Evolutionary conservation across 768 basidiomycete species (phyloP).

Genomic region (Phallus indusiatus): DNA sequence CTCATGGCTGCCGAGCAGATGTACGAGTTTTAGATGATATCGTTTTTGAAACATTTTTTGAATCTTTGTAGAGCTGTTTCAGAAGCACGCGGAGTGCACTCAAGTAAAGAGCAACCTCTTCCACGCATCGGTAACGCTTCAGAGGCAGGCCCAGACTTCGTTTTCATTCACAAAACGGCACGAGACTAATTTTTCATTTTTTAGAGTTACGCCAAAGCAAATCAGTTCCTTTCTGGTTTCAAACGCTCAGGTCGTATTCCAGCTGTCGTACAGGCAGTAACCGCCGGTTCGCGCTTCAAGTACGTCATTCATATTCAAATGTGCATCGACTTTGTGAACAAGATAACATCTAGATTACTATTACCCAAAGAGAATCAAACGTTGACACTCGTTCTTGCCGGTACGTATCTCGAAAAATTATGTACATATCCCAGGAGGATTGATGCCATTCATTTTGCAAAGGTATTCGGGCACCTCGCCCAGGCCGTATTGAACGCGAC

Average conservation of each 20-base stretch:
- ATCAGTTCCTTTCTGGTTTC: constrained; percentile 83
- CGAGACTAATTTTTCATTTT: constrained; percentile 5
- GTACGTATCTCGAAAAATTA: constrained; percentile 26
- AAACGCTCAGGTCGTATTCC: constrained; percentile 79
- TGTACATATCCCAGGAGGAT: not conserved
- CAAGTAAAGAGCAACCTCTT: constrained; percentile 76
- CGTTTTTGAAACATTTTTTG: not conserved
- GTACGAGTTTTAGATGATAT: constrained; percentile 35
- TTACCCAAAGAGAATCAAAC: constrained; percentile 90
- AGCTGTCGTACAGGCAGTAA: constrained; percentile 88
- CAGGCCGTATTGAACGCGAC: constrained; percentile 58
- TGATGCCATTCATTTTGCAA: constrained; percentile 4
- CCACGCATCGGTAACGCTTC: constrained; percentile 85
- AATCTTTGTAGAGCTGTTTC: constrained; percentile 50
- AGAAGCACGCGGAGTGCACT: constrained; percentile 80
- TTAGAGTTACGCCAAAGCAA: constrained; percentile 63
- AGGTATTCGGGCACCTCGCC: constrained; percentile 88
- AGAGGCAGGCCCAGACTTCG: constrained; percentile 44
- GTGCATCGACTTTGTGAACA: not conserved
- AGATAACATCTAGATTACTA: constrained; percentile 46
- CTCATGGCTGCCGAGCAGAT: constrained; percentile 89
- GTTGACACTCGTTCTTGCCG: constrained; percentile 84
- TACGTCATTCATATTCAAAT: constrained; percentile 22
- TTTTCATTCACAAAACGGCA: not conserved
- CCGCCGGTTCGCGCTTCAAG: constrained; percentile 95